Conservation (phyloP, 2,329 filamentous ascomycete species). For the Torrubiella hemipterigena region DNA sequence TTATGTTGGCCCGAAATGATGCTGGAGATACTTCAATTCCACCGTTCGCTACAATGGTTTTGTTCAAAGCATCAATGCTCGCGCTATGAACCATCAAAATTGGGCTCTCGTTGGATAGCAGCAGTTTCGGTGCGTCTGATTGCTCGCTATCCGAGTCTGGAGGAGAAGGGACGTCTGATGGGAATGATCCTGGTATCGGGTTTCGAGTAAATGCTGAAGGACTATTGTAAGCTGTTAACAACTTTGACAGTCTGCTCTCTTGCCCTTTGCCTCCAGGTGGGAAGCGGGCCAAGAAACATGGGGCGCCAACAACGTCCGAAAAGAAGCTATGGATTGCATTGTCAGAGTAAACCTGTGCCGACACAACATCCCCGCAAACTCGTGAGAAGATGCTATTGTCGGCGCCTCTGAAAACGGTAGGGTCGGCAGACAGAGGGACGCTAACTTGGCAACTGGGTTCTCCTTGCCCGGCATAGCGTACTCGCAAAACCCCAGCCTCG, state of each 20-base stretch:
- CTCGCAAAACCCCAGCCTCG: slow-evolving; percentile 47
- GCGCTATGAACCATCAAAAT: slow-evolving; percentile 74
- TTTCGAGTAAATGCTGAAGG: too few relatives aligned
- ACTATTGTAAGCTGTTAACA: too few relatives aligned
- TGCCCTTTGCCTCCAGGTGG: slow-evolving; percentile 51
- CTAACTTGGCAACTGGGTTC: slow-evolving; percentile 17
- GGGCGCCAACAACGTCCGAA: slow-evolving; percentile 58
- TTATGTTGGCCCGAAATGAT: slow-evolving; percentile 81
- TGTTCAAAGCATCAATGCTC: slow-evolving; percentile 69
- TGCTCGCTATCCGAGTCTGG: slow-evolving; percentile 44
- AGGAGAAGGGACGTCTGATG: slow-evolving; percentile 35
- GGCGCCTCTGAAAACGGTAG: slow-evolving; percentile 36
- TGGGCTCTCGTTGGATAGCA: slow-evolving; percentile 87
- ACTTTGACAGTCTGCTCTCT: slow-evolving; percentile 58
- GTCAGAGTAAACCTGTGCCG: slow-evolving; percentile 58
- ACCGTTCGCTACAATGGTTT: slow-evolving; percentile 50
- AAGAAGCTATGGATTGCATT: slow-evolving; percentile 63
- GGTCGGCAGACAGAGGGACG: slow-evolving; percentile 57
- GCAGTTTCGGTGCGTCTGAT: slow-evolving; percentile 39
- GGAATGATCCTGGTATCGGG: slow-evolving; percentile 42
- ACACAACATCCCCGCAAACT: slow-evolving; percentile 74
- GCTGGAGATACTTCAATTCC: slow-evolving; percentile 56
- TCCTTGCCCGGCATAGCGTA: slow-evolving; percentile 35
- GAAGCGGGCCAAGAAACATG: slow-evolving; percentile 76
- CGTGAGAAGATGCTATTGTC: slow-evolving; percentile 40